Evolutionary conservation across 1,139 yeast species (phyloP), one percentile per base, ranked within the genome.

Genomic region (Blastobotrys niveus): DNA sequence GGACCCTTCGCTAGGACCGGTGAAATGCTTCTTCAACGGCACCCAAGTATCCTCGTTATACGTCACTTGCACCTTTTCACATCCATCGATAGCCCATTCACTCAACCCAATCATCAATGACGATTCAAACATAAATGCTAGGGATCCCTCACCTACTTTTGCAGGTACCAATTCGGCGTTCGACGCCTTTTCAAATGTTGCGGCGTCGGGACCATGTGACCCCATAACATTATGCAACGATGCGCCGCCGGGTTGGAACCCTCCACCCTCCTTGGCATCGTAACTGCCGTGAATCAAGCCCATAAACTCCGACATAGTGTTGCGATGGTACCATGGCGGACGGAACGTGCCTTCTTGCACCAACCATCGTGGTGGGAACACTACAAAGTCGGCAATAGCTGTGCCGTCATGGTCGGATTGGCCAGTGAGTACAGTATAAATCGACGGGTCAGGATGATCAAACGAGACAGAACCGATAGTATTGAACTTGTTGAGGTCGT

Each of bases 261-360:
- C 63, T 7, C 56, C 59, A 5, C 59, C 58, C 17, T 55, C 53
- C 40, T 57, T 54, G 21, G 58, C 63, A 25, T 57, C 63, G 35
- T 60, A 60, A 30, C 47, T 53, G 15, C 64, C 64, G 14, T 48
- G 41, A 21, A 60, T 57, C 14, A 60, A 53, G 3, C 64, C 64
- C 64, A 60, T 60, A 42, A 60, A 58, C 47, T 60, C 64, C 15
- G 61, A 50, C 56, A 58, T 57, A 24, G 55, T 52, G 48, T 60
- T 60, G 43, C 64, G 47, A 46, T 60, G 64, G 50, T 48, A 60
- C 54, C 53, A 60, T 7, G 64, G 64, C 1, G 64, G 64, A 3
- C 64, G 53, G 55, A 56, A 60, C 5, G 64, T 60, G 46, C 57
- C 48, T 32, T 57, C 59, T 21, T 57, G 59, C 6, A 61, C 64